Percentiles rank a stretch among this genome's conserved stretches.
Conservation (phyloP, 2,329 filamentous ascomycete genomes). For the Paramyrothecium sp. region DNA sequence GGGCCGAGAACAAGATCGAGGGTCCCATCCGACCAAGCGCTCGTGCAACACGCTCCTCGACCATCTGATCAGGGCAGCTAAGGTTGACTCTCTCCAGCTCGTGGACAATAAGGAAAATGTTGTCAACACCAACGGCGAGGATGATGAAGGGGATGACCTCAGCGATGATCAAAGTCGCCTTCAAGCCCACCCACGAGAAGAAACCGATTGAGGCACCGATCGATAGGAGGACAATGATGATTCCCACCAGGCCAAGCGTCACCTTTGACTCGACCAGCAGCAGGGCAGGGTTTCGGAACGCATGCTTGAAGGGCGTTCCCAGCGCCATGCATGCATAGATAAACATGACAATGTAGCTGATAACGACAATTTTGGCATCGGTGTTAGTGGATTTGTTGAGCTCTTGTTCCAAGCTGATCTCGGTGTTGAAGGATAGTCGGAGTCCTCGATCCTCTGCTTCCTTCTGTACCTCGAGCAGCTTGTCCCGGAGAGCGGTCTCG, state of each 20-base stretch:
- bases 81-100: conserved; percentile 95
- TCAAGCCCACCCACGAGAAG: conserved; percentile 88
- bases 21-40: conserved; percentile 96
- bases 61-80: conserved; percentile 83
- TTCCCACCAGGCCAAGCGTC: conserved; percentile 89
- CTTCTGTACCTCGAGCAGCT: conserved; percentile 73
- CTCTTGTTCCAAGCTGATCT: conserved; percentile 92
- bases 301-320: conserved; percentile 77
- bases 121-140: conserved; percentile 94
- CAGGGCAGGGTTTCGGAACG: conserved; percentile 79
- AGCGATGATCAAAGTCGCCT: conserved; percentile 95
- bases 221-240: conserved; percentile 95
- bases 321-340: conserved; percentile 91
- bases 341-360: conserved; percentile 99
- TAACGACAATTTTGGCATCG: conserved; percentile 91
- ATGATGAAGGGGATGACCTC: conserved; percentile 98
- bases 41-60: conserved; percentile 81
- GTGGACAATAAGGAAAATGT: conserved; percentile 97
- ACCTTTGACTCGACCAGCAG: conserved; percentile 96
- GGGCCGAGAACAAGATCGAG: conserved; percentile 91
- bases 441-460: conserved; percentile 79
- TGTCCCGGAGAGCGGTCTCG: conserved; percentile 75
- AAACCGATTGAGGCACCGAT: conserved; percentile 93
- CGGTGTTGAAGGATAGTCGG: conserved; percentile 89
- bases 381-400: conserved; percentile 98